These are phyloP conservation scores for Zymoseptoria crescenta DNA, from an alignment of 2,329 filamentous ascomycete genomes.

Conservation along the genomic window DNA sequence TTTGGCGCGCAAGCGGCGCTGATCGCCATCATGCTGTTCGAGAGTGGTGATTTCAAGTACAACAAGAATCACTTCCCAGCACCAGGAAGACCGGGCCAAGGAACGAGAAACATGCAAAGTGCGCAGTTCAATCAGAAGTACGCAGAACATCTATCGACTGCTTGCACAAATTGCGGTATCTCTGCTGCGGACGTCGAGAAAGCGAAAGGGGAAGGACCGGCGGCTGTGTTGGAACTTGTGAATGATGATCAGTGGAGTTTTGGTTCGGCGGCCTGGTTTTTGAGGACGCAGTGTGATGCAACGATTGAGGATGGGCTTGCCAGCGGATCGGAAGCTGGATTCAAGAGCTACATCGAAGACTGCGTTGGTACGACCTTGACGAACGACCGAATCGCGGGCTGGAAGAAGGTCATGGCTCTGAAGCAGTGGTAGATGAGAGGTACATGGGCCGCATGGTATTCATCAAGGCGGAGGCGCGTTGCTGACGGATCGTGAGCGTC, in stretches of 20 bases:
- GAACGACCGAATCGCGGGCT: conserved; percentile 42
- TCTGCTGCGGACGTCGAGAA: conserved; percentile 24
- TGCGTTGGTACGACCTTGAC: conserved; percentile 48
- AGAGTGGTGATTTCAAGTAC: conserved; percentile 60
- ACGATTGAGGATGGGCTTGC: conserved; percentile 39
- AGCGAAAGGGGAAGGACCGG: conserved; percentile 30
- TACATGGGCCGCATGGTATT: background rate
- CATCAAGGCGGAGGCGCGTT: background rate
- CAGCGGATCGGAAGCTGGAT: conserved; percentile 43
- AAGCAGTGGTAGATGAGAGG: conserved; percentile 13
- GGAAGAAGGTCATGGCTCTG: conserved; percentile 39
- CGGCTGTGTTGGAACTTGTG: conserved; percentile 45
- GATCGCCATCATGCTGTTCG: conserved; percentile 62
- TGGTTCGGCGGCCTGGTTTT: conserved; percentile 54
- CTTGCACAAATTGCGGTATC: conserved; percentile 19
- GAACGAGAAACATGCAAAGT: conserved; percentile 61
- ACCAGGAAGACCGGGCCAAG: conserved; percentile 55
- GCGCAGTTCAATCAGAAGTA: conserved; percentile 49
- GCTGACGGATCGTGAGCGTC: background rate
- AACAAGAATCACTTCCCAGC: conserved; percentile 56
- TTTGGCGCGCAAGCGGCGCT: conserved; percentile 60
- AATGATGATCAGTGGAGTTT: conserved; percentile 46
- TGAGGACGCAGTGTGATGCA: conserved; percentile 46
- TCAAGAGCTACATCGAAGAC: conserved; percentile 44
- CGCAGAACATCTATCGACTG: conserved; percentile 39